Conservation (phyloP, 768 basidiomycete species). For the Exidia glandulosa region DNA sequence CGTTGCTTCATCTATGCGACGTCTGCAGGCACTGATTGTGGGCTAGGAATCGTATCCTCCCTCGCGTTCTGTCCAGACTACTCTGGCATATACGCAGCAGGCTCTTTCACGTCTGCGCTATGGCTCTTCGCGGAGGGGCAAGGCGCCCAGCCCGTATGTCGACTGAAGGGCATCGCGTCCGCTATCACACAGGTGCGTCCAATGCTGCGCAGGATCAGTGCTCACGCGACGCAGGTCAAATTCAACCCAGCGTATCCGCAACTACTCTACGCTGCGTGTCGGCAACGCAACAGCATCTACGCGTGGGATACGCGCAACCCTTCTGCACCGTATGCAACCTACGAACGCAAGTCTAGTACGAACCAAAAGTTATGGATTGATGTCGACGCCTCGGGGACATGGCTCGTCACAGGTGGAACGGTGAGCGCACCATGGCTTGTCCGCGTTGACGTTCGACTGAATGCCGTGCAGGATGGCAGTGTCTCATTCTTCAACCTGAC, state of each 20-base stretch:
- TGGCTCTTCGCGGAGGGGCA: constrained; percentile 55
- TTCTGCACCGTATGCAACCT: constrained; percentile 30
- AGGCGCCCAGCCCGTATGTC: constrained; percentile 42
- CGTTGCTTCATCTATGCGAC: background rate
- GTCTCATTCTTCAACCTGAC: constrained; percentile 49
- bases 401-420: constrained; percentile 57
- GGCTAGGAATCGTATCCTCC: constrained; percentile 75
- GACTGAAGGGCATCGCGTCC: constrained; percentile 44
- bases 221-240: constrained; percentile 36
- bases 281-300: constrained; percentile 51
- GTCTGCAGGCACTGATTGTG: constrained; percentile 1
- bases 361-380: constrained; percentile 79
- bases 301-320: constrained; percentile 69
- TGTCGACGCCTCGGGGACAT: constrained; percentile 54
- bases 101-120: constrained; percentile 43
- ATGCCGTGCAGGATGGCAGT: constrained; percentile 37
- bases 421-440: no score
- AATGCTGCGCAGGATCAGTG: constrained; percentile 32
- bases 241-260: constrained; percentile 69
- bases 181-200: constrained; percentile 24
- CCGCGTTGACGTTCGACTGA: background rate
- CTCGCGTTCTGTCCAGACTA: constrained; percentile 64
- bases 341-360: constrained; percentile 26
- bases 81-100: constrained; percentile 65
- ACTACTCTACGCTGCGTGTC: constrained; percentile 68